Evolutionary conservation across 2,329 filamentous ascomycete species (phyloP), one percentile per base, ranked within the genome.

Genomic region (Neopestalotiopsis sp.): DNA sequence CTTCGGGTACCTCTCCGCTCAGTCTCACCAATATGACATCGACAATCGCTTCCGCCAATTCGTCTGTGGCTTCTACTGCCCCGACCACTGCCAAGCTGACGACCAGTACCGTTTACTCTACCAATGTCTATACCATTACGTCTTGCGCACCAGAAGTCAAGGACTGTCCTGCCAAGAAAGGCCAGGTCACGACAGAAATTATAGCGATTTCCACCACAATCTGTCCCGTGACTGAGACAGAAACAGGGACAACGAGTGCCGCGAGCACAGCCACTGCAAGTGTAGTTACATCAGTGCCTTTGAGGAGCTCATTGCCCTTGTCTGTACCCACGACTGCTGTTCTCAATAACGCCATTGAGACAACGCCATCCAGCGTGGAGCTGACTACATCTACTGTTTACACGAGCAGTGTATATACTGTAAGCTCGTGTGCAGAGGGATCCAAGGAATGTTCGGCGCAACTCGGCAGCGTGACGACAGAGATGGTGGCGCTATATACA

Each of bases 331-430:
- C 38, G 30, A 59, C 45, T 28, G 32, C 30, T 24, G n/a, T 58
- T n/a, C 5, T 30, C 10, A 66, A 56, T 24, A 62, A 42, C 30
- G 40, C 28, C 1, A n/a, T 53, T 20, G 34, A 38, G 34, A 38
- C 34, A 38, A 24, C 34, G 45, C 17, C 6, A 9, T 72, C 71
- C 17, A 68, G 69, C 3, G 40, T 67, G 45, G 38, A 62, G 4
- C 66, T 74, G 63, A 77, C 74, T 14, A 76, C 74, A 1, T 74
- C 74, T 7, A 76, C 74, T 5, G 74, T 75, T 45, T 77, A 76
- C 64, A 73, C 74, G 10, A 76, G 70, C 32, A 76, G 71, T 32
- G 71, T 76, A 28, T 76, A 76, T 45, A 76, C 75, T 7, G 63
- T 77, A 12, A 74, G 66, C 32, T 73, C 74, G 13, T 77, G 75